A percentile compares a stretch with the other conserved stretches of the same genome.
Evolutionary conservation across 352 stramenopile genomes (phyloP).

Genomic region (Pythium biforme): DNA sequence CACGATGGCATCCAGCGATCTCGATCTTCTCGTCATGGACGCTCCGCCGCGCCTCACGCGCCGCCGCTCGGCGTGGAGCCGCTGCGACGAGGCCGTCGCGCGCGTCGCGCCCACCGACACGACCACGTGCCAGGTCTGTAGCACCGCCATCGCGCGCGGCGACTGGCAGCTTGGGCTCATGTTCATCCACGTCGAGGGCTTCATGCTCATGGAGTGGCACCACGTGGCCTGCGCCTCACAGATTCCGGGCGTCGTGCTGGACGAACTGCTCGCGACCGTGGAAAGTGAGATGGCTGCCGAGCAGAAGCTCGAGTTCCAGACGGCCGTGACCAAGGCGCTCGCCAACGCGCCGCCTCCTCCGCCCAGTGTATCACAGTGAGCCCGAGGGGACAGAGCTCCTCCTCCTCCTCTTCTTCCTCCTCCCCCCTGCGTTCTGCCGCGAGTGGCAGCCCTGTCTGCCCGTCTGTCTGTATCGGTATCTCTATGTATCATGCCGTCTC

Average conservation of each 20-base stretch:
- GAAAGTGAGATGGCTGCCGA: conserved; percentile 61
- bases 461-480: conserved; percentile 4
- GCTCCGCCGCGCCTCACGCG: conserved; percentile 44
- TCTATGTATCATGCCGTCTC: neutral
- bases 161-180: conserved; percentile 79
- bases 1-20: conserved; percentile 18
- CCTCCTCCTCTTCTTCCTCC: neutral
- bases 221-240: conserved; percentile 59
- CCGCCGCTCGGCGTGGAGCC: conserved; percentile 65
- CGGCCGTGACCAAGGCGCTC: conserved; percentile 20
- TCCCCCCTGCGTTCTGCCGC: neutral
- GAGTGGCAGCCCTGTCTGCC: neutral
- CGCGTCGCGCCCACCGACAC: conserved; percentile 69
- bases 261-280: conserved; percentile 54
- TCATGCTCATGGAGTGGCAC: conserved; percentile 89
- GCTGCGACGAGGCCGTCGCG: conserved; percentile 77
- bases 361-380: conserved; percentile 21
- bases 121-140: conserved; percentile 79
- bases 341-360: conserved; percentile 7
- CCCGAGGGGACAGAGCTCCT: neutral
- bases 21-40: conserved; percentile 39
- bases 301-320: conserved; percentile 55
- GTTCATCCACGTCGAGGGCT: conserved; percentile 84
- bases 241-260: conserved; percentile 49
- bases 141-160: conserved; percentile 51